A percentile compares a stretch with the other conserved stretches of the same genome.
Conservation (phyloP, 2,329 filamentous ascomycete genomes). For the Chaetomium globosum region DNA sequence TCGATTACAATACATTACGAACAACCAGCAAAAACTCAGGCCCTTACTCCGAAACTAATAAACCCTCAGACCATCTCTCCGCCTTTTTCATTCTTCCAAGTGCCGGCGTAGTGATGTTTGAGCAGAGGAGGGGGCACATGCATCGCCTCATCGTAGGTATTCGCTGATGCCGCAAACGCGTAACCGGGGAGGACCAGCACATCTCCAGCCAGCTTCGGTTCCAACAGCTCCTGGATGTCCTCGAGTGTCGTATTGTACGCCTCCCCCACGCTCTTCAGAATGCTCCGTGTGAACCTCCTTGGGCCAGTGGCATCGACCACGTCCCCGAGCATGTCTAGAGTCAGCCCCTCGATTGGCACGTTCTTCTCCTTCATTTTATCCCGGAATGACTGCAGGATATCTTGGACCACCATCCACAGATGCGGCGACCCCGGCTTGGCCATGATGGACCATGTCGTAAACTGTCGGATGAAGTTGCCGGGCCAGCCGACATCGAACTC, state of each 20-base stretch:
- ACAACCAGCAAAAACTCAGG: not conserved
- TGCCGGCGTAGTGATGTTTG: slow-evolving; percentile 29
- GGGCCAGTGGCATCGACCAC: slow-evolving; percentile 29
- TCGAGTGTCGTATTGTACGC: slow-evolving; percentile 14
- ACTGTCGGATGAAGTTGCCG: slow-evolving; percentile 32
- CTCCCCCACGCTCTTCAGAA: slow-evolving; percentile 23
- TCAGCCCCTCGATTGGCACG: slow-evolving; percentile 18
- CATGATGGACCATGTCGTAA: slow-evolving; percentile 36
- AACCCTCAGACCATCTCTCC: slow-evolving; percentile 7
- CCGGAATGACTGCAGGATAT: slow-evolving; percentile 28
- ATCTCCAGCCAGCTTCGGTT: slow-evolving; percentile 34
- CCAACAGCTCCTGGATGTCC: slow-evolving; percentile 22
- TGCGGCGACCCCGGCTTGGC: slow-evolving; percentile 31
- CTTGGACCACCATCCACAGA: slow-evolving; percentile 32
- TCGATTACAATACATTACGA: not conserved
- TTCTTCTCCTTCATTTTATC: slow-evolving; percentile 16
- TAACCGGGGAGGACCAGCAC: slow-evolving; percentile 34
- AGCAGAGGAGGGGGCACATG: slow-evolving; percentile 28
- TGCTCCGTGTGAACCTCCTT: slow-evolving; percentile 23
- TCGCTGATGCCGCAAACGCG: slow-evolving; percentile 32
- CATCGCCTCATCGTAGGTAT: slow-evolving; percentile 28
- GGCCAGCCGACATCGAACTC: slow-evolving; percentile 38
- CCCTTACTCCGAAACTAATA: not conserved
- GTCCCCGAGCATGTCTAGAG: slow-evolving; percentile 20
- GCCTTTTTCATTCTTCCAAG: slow-evolving; percentile 13